phyloP scores from a whole-genome alignment of 2,329 filamentous ascomycete genomes.

The Onygena corvina region DNA sequence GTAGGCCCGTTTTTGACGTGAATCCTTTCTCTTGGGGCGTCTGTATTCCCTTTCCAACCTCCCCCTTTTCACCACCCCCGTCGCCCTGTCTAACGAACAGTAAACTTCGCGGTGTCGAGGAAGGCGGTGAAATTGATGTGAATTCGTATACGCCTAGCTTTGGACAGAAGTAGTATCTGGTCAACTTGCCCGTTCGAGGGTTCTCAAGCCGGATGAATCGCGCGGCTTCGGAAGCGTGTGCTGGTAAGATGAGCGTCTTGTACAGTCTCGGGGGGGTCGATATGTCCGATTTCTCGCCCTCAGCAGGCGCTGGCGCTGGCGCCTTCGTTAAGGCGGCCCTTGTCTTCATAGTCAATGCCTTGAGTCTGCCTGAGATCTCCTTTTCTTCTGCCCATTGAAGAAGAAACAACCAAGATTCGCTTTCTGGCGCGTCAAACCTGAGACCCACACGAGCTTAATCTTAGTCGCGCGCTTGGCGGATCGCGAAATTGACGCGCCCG shows the following conservation, averaged over 20 bases:
- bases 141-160: conserved; percentile 50
- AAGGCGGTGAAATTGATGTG: conserved; percentile 43
- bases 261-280: conserved; percentile 19
- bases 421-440: not conserved
- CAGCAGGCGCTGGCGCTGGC: not conserved
- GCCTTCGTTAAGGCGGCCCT: not conserved
- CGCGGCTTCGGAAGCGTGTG: conserved; percentile 39
- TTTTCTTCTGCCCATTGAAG: not conserved
- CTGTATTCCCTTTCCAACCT: not conserved
- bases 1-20: conserved; percentile 54
- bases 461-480: not conserved
- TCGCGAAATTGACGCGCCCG: conserved; percentile 6
- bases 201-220: conserved; percentile 46
- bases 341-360: not conserved
- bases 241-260: conserved; percentile 48
- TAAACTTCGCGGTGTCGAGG: conserved; percentile 43
- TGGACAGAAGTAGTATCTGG: conserved; percentile 49
- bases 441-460: conserved; percentile 6
- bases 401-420: not conserved
- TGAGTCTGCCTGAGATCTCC: not conserved
- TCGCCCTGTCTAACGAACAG: conserved; percentile 31
- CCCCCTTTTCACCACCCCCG: conserved; percentile 13
- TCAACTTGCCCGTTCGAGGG: conserved; percentile 38
- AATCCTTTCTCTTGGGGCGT: conserved; percentile 31
- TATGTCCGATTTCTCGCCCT: not conserved